Evolutionary conservation across 352 stramenopile species (phyloP), one percentile per base, ranked within the genome.

Genomic region (Pythium utonaiense): DNA sequence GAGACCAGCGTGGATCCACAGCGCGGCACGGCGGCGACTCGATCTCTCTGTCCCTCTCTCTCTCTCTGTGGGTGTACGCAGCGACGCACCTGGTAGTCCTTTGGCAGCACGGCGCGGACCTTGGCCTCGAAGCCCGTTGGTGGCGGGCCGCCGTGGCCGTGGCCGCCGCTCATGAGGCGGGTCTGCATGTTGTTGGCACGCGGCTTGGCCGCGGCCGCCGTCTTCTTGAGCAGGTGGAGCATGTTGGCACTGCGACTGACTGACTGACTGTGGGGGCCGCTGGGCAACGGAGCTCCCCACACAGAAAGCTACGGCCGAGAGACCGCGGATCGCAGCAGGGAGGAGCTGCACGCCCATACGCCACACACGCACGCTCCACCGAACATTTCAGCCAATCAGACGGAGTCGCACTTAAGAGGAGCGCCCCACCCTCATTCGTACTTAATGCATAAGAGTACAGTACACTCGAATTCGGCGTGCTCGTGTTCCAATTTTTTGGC

Each of bases 11-110:
- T n/a, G n/a, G n/a, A n/a, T n/a, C n/a, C n/a, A n/a, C n/a, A n/a
- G n/a, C n/a, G n/a, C n/a, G n/a, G n/a, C n/a, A n/a, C n/a, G n/a
- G n/a, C n/a, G n/a, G n/a, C n/a, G n/a, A n/a, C n/a, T n/a, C n/a
- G n/a, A n/a, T n/a, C n/a, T n/a, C n/a, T n/a, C n/a, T n/a, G n/a
- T n/a, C n/a, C n/a, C n/a, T n/a, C n/a, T n/a, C n/a, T n/a, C n/a
- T n/a, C n/a, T n/a, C n/a, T n/a, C n/a, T n/a, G n/a, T n/a, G n/a
- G n/a, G n/a, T n/a, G n/a, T n/a, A n/a, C n/a, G n/a, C n/a, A n/a
- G n/a, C n/a, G 27, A 3, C 76, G 64, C 74, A 95, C 86, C 71
- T 95, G 81, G 77, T 95, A 89, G 73, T 95, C 82, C 62, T 95
- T 54, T 36, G 86, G 86, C 61, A 95, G 75, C 57, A 89, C 83